Percentiles rank a stretch among this genome's conserved stretches.
These are phyloP conservation scores for Solanum hybrid DNA, from an alignment of 305 asterid species.

Conservation along the genomic window DNA sequence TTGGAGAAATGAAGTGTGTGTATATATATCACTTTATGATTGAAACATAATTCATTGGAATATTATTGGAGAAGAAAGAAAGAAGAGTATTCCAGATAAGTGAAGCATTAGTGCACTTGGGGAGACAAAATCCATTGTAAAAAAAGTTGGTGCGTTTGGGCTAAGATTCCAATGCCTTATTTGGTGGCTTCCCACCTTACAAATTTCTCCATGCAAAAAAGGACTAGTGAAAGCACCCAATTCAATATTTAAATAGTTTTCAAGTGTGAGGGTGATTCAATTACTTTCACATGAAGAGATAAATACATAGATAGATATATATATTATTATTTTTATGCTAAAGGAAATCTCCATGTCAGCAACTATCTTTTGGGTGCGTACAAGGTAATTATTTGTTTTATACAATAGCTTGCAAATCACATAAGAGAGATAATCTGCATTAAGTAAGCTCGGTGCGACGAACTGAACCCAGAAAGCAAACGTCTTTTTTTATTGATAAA, in stretches of 20 bases:
- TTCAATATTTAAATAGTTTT: neutral
- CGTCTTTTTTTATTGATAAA: fast-evolving
- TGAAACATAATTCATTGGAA: neutral
- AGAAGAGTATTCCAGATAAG: neutral
- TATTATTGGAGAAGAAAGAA: neutral
- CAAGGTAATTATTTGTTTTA: too few species aligned
- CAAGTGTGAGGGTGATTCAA: neutral
- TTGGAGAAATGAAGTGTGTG: neutral
- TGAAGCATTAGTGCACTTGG: neutral
- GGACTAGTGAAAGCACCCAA: neutral
- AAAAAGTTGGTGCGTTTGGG: slow-evolving; percentile 18
- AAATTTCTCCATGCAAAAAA: neutral
- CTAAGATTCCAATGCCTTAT: slow-evolving; percentile 26
- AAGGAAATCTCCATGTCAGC: neutral
- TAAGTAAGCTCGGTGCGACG: too few species aligned
- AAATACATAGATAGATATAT: too few species aligned
- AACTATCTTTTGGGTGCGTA: neutral
- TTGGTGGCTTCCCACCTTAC: slow-evolving; percentile 28
- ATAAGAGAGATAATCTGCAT: neutral
- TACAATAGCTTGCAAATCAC: fast-evolving
- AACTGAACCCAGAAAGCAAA: fast-evolving
- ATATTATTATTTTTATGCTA: neutral
- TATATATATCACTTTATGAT: neutral
- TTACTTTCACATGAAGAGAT: neutral
- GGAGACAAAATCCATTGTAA: neutral